These are phyloP conservation scores for Gymnopilus dilepis DNA, from an alignment of 768 basidiomycete species.

Conservation along the genomic window DNA sequence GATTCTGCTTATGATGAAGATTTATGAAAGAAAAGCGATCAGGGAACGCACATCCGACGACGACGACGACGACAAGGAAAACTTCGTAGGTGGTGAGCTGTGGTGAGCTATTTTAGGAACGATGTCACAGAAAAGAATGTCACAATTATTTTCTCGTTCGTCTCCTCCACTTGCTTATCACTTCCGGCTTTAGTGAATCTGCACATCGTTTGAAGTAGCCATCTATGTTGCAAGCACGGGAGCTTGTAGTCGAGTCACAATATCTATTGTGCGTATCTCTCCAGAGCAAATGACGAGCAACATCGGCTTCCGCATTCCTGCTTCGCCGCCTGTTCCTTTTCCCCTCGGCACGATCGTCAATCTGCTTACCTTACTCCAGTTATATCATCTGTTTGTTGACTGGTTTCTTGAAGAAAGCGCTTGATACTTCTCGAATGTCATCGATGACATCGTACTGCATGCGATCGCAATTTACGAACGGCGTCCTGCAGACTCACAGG, in stretches of 20 bases:
- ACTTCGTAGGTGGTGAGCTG: too few relatives aligned
- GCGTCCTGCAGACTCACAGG: too few relatives aligned
- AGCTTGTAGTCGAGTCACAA: too few relatives aligned
- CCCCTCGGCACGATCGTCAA: slow-evolving; percentile 2
- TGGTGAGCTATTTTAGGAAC: neutral
- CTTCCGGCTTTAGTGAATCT: too few relatives aligned
- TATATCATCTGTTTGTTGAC: neutral
- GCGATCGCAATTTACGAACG: too few relatives aligned
- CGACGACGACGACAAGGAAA: neutral
- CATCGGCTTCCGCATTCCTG: neutral
- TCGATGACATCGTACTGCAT: neutral
- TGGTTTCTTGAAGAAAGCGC: neutral
- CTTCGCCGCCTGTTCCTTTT: slow-evolving; percentile 1
- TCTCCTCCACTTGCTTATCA: neutral
- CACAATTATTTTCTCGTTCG: neutral
- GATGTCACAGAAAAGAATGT: too few relatives aligned
- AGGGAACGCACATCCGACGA: neutral
- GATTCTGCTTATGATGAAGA: neutral
- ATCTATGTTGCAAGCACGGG: too few relatives aligned
- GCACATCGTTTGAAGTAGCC: too few relatives aligned
- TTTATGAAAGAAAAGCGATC: neutral
- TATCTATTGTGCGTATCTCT: too few relatives aligned
- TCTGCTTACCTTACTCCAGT: neutral
- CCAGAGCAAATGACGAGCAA: too few relatives aligned
- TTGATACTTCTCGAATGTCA: neutral